These are phyloP conservation scores for Nakaseomyces delphensis DNA, from an alignment of 1,139 yeast genomes.

Conservation along the genomic window DNA sequence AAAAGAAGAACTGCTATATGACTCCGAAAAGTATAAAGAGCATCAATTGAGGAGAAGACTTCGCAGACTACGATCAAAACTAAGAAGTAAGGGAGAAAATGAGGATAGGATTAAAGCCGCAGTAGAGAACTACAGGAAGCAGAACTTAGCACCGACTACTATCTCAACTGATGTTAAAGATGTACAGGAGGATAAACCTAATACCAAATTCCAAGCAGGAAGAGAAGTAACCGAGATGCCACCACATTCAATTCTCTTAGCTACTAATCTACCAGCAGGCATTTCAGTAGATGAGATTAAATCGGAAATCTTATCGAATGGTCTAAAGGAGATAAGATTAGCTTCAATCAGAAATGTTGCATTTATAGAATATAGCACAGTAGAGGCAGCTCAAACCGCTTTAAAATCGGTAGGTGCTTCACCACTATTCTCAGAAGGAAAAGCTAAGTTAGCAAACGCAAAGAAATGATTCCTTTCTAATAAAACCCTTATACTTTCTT, in stretches of 20 bases:
- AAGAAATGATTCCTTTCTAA: background rate
- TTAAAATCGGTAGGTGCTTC: conserved; percentile 34
- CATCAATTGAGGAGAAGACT: conserved; percentile 20
- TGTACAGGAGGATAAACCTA: conserved; percentile 16
- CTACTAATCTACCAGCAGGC: conserved; percentile 55
- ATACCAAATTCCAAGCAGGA: conserved; percentile 24
- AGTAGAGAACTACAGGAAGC: conserved; percentile 8
- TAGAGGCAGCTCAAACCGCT: conserved; percentile 41
- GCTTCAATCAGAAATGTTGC: conserved; percentile 65
- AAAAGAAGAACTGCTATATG: conserved; percentile 13
- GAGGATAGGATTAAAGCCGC: conserved; percentile 14
- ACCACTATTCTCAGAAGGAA: conserved; percentile 14
- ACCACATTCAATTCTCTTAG: conserved; percentile 61
- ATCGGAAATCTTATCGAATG: conserved; percentile 45
- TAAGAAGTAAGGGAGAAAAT: conserved; percentile 17
- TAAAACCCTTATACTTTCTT: background rate
- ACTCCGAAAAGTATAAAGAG: conserved; percentile 14
- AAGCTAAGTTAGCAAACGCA: conserved; percentile 5
- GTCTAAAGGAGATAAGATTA: conserved; percentile 46
- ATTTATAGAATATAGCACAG: conserved; percentile 66
- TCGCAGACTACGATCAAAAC: conserved; percentile 21
- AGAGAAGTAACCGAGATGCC: conserved; percentile 36
- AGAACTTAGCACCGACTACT: background rate
- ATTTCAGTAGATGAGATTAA: conserved; percentile 35
- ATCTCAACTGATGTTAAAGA: background rate